Evolutionary conservation across 2,329 filamentous ascomycete species (phyloP), one percentile per base, ranked within the genome.

Genomic region (Aureobasidium sp.): DNA sequence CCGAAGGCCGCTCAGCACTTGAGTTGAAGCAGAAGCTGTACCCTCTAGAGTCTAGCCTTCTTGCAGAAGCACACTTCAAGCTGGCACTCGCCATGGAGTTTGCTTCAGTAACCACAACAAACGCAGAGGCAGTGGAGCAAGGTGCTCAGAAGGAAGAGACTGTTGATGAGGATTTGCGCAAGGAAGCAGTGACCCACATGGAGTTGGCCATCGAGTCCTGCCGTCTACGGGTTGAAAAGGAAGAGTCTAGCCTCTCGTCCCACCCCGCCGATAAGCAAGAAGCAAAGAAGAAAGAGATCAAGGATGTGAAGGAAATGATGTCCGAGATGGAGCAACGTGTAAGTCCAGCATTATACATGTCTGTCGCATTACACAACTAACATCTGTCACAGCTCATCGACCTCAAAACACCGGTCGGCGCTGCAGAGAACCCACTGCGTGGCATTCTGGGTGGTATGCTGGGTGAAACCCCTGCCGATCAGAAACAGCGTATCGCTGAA

Each of bases 1-100:
- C 85, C 51, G 94, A 99, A 75, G 86, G 90, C 58, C 86, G 86
- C 68, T 84, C 87, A 15, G 87, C 91, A 1, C 83, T 97, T 53
- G 83, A 84, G 44, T 84, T 95, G 70, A 95, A 95, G 76, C 77
- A 89, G 68, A 82, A 88, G 56, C 82, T 97, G 2, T 91, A 90
- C 71, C 83, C 90, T 0, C 82, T 87, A 55, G 90, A 95, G 65
- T 91, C 90, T 15, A 89, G 91, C 68, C 83, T 95, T 57, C 83
- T 97, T 62, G 93, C 94, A 46, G 94, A 99, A 78, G 93, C 90
- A 17, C 91, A 99, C 78, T 99, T 89, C 80, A 97, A 97, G 77
- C 86, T 99, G 29, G 96, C 93, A 0, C 84, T 99, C 17, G 94
- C 94, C 0, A 83, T 99, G 32, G 94, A 99, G 72, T 97, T 97